Evolutionary conservation across 192 early-diverging fungal genomes (phyloP).

Genomic region (Rhizoclosmatium globosum): DNA sequence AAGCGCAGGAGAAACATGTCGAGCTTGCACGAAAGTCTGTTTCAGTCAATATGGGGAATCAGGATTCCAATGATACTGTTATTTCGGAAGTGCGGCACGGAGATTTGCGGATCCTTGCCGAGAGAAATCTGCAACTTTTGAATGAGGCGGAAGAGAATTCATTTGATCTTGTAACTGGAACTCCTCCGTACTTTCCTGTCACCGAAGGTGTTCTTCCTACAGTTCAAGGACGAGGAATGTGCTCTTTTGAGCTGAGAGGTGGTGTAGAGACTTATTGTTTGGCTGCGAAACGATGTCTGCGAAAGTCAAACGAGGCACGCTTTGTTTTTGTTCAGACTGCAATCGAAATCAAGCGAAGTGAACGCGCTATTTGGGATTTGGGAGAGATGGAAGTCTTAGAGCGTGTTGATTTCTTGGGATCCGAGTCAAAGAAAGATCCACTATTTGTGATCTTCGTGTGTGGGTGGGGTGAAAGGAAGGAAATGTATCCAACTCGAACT

Average conservation of each 20-base stretch:
- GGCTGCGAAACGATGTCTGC: constrained; percentile 33
- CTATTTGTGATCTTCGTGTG: constrained; percentile 50
- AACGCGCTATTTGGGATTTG: constrained; percentile 3
- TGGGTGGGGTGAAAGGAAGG: constrained; percentile 2
- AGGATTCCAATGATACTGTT: neutral
- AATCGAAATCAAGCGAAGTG: constrained; percentile 40
- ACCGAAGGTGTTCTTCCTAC: constrained; percentile 41
- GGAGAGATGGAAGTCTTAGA: constrained; percentile 35
- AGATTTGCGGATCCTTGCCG: constrained; percentile 37
- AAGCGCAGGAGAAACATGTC: constrained; percentile 49
- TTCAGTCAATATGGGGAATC: constrained; percentile 34
- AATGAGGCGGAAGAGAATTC: neutral
- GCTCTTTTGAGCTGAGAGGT: constrained; percentile 53
- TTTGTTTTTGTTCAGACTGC: constrained; percentile 49
- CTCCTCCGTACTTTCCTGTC: constrained; percentile 53
- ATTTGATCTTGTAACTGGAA: constrained; percentile 54
- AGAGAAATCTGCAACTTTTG: neutral
- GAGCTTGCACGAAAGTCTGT: constrained; percentile 40
- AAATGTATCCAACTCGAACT: neutral
- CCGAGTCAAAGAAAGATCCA: constrained; percentile 14
- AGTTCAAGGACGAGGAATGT: constrained; percentile 44
- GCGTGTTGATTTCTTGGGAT: constrained; percentile 43
- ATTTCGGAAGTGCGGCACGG: constrained; percentile 32
- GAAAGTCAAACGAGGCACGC: neutral
- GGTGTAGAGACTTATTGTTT: constrained; percentile 45